Base-by-base conservation (phyloP, 306 rosid species). In the Begonia masoniana region DNA sequence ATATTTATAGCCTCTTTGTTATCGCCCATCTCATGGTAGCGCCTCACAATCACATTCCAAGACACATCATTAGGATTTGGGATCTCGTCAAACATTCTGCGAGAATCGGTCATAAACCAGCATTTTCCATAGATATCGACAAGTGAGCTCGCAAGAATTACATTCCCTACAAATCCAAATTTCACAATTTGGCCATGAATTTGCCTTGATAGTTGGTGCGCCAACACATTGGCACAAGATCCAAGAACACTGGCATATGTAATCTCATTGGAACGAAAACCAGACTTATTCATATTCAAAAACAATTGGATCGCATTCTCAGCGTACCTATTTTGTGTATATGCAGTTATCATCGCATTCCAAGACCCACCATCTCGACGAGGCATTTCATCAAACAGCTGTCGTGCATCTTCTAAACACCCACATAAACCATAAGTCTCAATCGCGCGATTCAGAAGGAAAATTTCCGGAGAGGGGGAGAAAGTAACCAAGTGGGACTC, bases 371-470 rank as follows among this genome's bases (percentile, higher is more conserved):
- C 87, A 39, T 85, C 84, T 72, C 75, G 61, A 0, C 59, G 63
- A 36, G 82, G 87, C 95, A 85, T 85, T 82, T 85, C 85, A 43
- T 85, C 85, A 63, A 85, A 82, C 73, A 85, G 51, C 65, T 74
- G 82, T 24, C 72, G 15, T 0, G 91, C 87, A 45, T 85, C 87
- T 3, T 54, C 76, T n/a, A 85, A 52, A 48, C 50, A 82, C 17
- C 78, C 72, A 24, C 87, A 85, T 79, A 66, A 76, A 0, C 74
- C 82, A 5, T 76, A 85, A 0, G 91, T 11, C 10, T 85, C 95
- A 7, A 82, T 77, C 16, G 76, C 87, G 14, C 87, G 82, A 59
- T 85, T 85, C 52, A 79, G 62, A 36, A 85, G 81, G 63, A 79
- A 85, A 23, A 65, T 43, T 11, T 81, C 84, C 0, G 95, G 84